Conservation (phyloP, 73 alveolate species). For the Symbiodinium natans region DNA sequence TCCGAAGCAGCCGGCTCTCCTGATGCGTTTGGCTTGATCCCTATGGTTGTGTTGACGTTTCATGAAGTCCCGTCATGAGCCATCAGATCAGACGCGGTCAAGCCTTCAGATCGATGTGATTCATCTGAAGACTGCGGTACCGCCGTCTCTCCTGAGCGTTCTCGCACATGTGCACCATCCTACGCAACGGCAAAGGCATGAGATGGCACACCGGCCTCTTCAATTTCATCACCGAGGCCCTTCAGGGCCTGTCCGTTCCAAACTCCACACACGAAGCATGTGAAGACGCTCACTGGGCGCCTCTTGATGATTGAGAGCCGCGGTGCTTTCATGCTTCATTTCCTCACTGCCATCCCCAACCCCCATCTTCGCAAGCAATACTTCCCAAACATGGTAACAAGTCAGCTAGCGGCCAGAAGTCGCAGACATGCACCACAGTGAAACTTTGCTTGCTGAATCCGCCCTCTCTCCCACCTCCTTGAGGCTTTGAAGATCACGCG, state of each 20-base stretch:
- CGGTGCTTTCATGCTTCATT: constrained; percentile 35
- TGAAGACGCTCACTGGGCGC: neutral
- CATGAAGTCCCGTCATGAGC: too few species aligned
- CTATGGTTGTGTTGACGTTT: too few species aligned
- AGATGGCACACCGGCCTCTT: neutral
- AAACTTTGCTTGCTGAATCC: too few species aligned
- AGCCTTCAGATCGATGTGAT: constrained; percentile 73
- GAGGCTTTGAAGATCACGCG: constrained; percentile 48
- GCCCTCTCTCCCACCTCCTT: too few species aligned
- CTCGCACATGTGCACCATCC: neutral
- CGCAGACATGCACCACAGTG: too few species aligned
- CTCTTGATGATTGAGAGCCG: constrained; percentile 40
- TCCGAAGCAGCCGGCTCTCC: too few species aligned
- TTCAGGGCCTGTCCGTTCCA: constrained; percentile 38
- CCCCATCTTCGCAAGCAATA: too few species aligned
- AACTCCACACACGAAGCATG: neutral
- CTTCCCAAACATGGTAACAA: too few species aligned
- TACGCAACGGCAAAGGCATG: neutral
- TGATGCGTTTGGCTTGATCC: too few species aligned
- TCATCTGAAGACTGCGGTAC: constrained; percentile 55
- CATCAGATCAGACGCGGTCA: too few species aligned
- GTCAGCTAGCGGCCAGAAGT: too few species aligned
- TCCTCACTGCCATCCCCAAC: too few species aligned
- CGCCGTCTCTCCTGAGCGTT: constrained; percentile 51
- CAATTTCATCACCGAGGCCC: constrained; percentile 16